Percentiles rank a stretch among this genome's conserved stretches.
These are phyloP conservation scores for Aeminium ludgeri DNA, from an alignment of 495 filamentous ascomycete genomes.

Conservation along the genomic window DNA sequence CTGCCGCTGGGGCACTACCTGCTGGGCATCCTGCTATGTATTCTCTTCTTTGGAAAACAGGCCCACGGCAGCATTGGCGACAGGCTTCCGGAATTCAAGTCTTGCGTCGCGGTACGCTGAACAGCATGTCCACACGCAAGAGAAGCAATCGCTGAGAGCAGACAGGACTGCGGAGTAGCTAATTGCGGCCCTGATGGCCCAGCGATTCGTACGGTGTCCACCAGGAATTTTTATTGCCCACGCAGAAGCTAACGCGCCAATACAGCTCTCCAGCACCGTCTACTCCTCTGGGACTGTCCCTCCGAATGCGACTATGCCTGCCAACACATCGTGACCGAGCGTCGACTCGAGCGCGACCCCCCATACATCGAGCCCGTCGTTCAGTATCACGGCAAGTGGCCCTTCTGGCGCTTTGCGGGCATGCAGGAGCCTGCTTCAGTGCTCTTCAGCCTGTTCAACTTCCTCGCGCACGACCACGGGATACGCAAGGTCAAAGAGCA, in stretches of 20 bases:
- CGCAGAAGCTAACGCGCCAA: slow-evolving; percentile 3
- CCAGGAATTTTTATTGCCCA: background rate
- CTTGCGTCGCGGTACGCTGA: slow-evolving; percentile 62
- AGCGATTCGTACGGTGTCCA: slow-evolving; percentile 35
- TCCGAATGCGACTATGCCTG: slow-evolving; percentile 95
- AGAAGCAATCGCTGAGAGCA: slow-evolving; percentile 11
- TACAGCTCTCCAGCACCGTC: slow-evolving; percentile 46
- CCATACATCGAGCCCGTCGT: slow-evolving; percentile 50
- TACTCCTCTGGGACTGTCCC: slow-evolving; percentile 68
- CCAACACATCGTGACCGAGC: slow-evolving; percentile 79
- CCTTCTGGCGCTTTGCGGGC: slow-evolving; percentile 73
- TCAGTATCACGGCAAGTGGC: slow-evolving; percentile 99
- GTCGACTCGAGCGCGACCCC: slow-evolving; percentile 46
- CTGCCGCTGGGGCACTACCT: slow-evolving; percentile 1
- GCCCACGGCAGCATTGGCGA: slow-evolving; percentile 67
- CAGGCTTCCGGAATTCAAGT: slow-evolving; percentile 68
- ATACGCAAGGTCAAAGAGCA: slow-evolving; percentile 48
- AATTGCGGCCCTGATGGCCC: slow-evolving; percentile 47
- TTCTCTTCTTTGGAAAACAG: slow-evolving; percentile 29
- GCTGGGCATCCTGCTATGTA: background rate
- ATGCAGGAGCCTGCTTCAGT: slow-evolving; percentile 91
- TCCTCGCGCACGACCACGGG: slow-evolving; percentile 70
- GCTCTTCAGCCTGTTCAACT: slow-evolving; percentile 81
- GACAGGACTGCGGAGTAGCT: slow-evolving; percentile 59
- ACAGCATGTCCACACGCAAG: slow-evolving; percentile 3